These are phyloP conservation scores for Chlorella sorokiniana DNA, from an alignment of 139 green algal species.

Conservation along the genomic window DNA sequence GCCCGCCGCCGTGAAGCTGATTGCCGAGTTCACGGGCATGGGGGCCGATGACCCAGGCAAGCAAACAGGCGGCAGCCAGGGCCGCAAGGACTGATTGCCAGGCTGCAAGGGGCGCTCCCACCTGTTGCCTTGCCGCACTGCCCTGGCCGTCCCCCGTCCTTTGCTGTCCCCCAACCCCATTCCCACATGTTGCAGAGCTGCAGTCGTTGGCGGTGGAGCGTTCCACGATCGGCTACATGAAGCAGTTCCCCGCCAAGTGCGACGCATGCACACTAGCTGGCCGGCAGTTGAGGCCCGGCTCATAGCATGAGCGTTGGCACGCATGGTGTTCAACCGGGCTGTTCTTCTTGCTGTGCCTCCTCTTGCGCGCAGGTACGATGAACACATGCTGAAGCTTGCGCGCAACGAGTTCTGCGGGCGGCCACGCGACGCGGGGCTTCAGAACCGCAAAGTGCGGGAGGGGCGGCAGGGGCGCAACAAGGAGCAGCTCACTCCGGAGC, in stretches of 20 bases:
- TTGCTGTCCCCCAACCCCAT: background rate
- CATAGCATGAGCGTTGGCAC: too few relatives aligned
- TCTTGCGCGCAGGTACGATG: slow-evolving; percentile 33
- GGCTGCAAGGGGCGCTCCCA: too few relatives aligned
- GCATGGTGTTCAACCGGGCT: too few relatives aligned
- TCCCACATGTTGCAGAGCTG: slow-evolving; percentile 21
- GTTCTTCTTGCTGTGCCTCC: too few relatives aligned
- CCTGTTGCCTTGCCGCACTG: background rate
- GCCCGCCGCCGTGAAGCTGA: slow-evolving; percentile 26
- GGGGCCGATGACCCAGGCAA: slow-evolving; percentile 22
- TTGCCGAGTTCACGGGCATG: slow-evolving; percentile 46
- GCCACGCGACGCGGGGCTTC: slow-evolving; percentile 32
- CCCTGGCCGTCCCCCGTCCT: background rate
- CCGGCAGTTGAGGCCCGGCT: too few relatives aligned
- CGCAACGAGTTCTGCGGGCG: slow-evolving; percentile 34
- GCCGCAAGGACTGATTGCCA: too few relatives aligned
- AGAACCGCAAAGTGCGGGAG: slow-evolving; percentile 26
- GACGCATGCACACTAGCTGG: background rate
- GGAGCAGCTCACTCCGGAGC: slow-evolving; percentile 6
- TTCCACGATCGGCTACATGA: slow-evolving; percentile 46
- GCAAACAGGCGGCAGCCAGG: background rate
- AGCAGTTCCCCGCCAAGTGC: slow-evolving; percentile 27
- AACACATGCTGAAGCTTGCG: slow-evolving; percentile 44
- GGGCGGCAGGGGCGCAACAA: slow-evolving; percentile 9
- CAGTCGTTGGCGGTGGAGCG: slow-evolving; percentile 43